Conservation (phyloP, 257 asterid species). For the Verbascum thapsus region DNA sequence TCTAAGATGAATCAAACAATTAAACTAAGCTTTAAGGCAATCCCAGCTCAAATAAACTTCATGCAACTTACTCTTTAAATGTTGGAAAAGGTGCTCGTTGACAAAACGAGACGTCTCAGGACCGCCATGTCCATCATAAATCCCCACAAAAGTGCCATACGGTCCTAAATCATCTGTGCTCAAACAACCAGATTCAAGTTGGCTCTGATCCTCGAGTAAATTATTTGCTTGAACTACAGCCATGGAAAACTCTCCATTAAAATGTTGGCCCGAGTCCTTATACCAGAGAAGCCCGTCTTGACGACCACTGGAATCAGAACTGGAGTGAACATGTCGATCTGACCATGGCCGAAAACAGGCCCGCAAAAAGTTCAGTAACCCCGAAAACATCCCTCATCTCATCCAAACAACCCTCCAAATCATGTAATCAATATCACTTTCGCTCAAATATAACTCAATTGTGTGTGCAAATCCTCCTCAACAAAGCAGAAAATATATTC, state of each 20-base stretch:
- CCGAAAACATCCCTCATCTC: constrained; percentile 82
- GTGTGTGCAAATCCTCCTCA: constrained; percentile 27
- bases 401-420: constrained; percentile 52
- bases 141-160: constrained; percentile 87
- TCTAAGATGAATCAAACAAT: not conserved
- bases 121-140: constrained; percentile 93
- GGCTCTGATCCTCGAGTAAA: constrained; percentile 87
- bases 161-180: constrained; percentile 51
- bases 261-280: constrained; percentile 71
- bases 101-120: constrained; percentile 79
- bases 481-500: constrained; percentile 18
- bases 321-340: constrained; percentile 43
- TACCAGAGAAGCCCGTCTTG: constrained; percentile 83
- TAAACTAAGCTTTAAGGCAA: constrained; percentile 5
- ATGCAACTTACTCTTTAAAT: constrained; percentile 57
- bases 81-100: constrained; percentile 72
- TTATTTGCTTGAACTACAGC: constrained; percentile 90
- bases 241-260: constrained; percentile 85
- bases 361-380: constrained; percentile 65
- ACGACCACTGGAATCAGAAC: constrained; percentile 58
- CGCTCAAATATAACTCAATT: constrained; percentile 27
- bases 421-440: constrained; percentile 27
- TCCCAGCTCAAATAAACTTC: constrained; percentile 19
- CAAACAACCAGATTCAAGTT: constrained; percentile 76
- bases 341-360: constrained; percentile 74